phyloP scores from a whole-genome alignment of 192 early-diverging fungal genomes.

The Coemansia sp. region DNA sequence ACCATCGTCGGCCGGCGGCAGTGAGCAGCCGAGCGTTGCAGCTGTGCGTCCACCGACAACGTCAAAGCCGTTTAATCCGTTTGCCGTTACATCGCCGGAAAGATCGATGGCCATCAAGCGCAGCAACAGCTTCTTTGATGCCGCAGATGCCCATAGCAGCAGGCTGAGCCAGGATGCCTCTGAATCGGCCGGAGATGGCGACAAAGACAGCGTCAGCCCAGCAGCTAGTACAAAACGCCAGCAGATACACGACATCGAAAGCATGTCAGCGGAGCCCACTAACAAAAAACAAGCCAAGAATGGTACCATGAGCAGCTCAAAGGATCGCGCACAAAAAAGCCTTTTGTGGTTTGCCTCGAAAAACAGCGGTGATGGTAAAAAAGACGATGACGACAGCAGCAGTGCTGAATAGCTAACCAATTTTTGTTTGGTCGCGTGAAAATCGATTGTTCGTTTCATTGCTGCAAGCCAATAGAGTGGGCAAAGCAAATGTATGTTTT shows the following conservation, averaged over 20 bases:
- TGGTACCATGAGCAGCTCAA: not conserved
- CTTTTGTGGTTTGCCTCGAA: not conserved
- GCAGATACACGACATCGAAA: not conserved
- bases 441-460: not conserved
- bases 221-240: conserved; percentile 21
- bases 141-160: conserved; percentile 25
- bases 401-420: not conserved
- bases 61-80: conserved; percentile 49
- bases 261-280: not conserved
- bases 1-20: not conserved
- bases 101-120: conserved; percentile 47
- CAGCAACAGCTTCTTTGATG: conserved; percentile 49
- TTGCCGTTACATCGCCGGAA: conserved; percentile 34
- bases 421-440: not conserved
- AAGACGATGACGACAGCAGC: not conserved
- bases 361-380: not conserved
- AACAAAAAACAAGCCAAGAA: conserved; percentile 26
- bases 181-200: not conserved
- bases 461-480: too few relatives aligned
- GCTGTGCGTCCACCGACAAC: conserved; percentile 35
- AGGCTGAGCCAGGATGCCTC: conserved; percentile 15
- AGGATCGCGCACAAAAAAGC: not conserved
- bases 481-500: too few relatives aligned
- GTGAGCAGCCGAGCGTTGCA: not conserved
- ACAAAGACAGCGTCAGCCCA: conserved; percentile 4